Percentiles rank a stretch among this genome's conserved stretches.
Evolutionary conservation across 768 basidiomycete species (phyloP).

Genomic region (Boletus pseudopeckii): DNA sequence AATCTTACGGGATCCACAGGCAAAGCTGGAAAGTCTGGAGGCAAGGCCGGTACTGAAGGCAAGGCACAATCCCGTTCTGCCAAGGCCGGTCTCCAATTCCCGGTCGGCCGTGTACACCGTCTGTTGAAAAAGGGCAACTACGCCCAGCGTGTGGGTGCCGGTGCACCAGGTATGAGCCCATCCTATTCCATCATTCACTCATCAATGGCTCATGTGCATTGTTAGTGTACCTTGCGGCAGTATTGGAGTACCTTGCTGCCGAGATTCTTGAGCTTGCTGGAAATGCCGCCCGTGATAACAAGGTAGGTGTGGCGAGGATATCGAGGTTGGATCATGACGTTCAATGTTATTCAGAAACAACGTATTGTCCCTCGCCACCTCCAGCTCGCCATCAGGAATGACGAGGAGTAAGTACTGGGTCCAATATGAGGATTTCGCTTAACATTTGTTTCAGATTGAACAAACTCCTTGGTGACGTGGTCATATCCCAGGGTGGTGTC

Average conservation of each 20-base stretch:
- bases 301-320: conserved; percentile 15
- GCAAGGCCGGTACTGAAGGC: conserved; percentile 45
- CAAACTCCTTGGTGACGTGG: conserved; percentile 79
- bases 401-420: conserved; percentile 61
- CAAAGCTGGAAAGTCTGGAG: conserved; percentile 49
- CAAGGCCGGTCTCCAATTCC: conserved; percentile 79
- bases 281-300: conserved; percentile 54
- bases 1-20: conserved; percentile 30
- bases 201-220: not conserved
- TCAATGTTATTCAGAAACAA: conserved; percentile 53
- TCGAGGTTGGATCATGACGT: not conserved
- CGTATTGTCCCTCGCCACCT: conserved; percentile 94
- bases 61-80: conserved; percentile 70
- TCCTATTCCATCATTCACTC: conserved; percentile 9
- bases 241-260: conserved; percentile 88
- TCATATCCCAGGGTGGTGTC: conserved; percentile 90
- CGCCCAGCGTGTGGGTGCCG: conserved; percentile 83
- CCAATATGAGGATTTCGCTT: not conserved
- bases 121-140: conserved; percentile 87
- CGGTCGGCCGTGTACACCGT: conserved; percentile 91
- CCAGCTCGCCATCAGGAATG: conserved; percentile 89
- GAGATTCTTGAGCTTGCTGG: conserved; percentile 93
- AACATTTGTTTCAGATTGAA: conserved; percentile 46
- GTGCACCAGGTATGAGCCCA: conserved; percentile 64
- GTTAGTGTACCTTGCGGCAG: conserved; percentile 83